A percentile compares a stretch with the other conserved stretches of the same genome.
These are phyloP conservation scores for Xylaria sp. DNA, from an alignment of 2,329 filamentous ascomycete genomes.

Conservation along the genomic window DNA sequence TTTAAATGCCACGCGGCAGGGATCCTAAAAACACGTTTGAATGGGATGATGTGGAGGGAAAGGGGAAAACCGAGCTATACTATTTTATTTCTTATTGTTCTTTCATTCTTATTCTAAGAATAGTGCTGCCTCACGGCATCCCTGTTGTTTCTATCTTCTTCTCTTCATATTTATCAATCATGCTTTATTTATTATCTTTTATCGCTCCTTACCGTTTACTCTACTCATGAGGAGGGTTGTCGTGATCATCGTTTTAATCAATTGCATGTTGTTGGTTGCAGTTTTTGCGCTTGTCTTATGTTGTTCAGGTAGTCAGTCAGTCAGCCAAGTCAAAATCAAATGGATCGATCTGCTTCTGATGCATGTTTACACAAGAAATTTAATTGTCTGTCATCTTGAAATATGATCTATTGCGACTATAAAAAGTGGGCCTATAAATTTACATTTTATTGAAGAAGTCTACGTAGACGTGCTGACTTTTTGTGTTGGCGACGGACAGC, in stretches of 20 bases:
- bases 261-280: slow-evolving; percentile 38
- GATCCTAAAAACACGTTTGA: not conserved
- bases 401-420: not conserved
- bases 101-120: slow-evolving; percentile 37
- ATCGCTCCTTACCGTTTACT: slow-evolving; percentile 12
- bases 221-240: slow-evolving; percentile 26
- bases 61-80: slow-evolving; percentile 31
- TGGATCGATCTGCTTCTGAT: slow-evolving; percentile 15
- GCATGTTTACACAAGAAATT: slow-evolving; percentile 5
- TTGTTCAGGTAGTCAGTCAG: slow-evolving; percentile 6
- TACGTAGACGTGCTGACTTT: too few species aligned
- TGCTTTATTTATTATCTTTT: slow-evolving; percentile 15
- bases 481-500: too few species aligned
- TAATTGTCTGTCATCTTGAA: not conserved
- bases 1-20: slow-evolving; percentile 38
- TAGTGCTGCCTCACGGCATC: slow-evolving; percentile 52
- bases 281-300: slow-evolving; percentile 19
- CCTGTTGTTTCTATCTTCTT: slow-evolving; percentile 42
- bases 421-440: not conserved
- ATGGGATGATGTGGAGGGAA: slow-evolving; percentile 4
- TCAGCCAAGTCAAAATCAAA: not conserved
- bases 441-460: not conserved
- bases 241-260: slow-evolving; percentile 23
- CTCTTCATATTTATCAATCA: slow-evolving; percentile 14
- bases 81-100: not conserved